Evolutionary conservation across 257 asterid species (phyloP).

Genomic region (Solanum pinnatisectum): DNA sequence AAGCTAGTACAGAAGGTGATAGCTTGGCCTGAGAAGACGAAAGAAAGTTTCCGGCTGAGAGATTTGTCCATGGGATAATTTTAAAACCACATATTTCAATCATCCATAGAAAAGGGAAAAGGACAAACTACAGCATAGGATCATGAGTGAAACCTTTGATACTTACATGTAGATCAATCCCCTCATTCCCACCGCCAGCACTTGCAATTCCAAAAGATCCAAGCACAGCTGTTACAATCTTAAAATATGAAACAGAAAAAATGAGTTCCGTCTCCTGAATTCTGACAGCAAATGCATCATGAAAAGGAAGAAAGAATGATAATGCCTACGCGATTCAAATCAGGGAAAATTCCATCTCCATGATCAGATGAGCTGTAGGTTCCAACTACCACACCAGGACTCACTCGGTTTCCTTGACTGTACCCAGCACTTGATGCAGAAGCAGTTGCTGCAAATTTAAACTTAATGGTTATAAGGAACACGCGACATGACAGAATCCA

Average conservation of each 20-base stretch:
- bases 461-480: background rate
- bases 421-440: background rate
- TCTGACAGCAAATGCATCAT: background rate
- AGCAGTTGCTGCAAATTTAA: background rate
- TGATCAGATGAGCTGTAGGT: conserved; percentile 81
- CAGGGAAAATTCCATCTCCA: conserved; percentile 71
- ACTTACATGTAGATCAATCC: conserved; percentile 76
- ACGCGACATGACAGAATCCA: background rate
- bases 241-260: conserved; percentile 14
- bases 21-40: background rate
- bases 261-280: background rate
- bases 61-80: background rate
- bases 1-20: background rate
- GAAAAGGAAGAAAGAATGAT: background rate
- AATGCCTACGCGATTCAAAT: conserved; percentile 60
- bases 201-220: conserved; percentile 58
- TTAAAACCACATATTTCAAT: background rate
- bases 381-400: conserved; percentile 69
- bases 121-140: background rate
- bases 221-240: conserved; percentile 54
- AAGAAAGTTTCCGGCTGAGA: background rate
- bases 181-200: conserved; percentile 48
- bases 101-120: background rate
- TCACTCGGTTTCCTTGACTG: background rate
- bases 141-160: background rate